These are phyloP conservation scores for Dichomitus squalens DNA, from an alignment of 1,284 basidiomycete genomes.

Conservation along the genomic window DNA sequence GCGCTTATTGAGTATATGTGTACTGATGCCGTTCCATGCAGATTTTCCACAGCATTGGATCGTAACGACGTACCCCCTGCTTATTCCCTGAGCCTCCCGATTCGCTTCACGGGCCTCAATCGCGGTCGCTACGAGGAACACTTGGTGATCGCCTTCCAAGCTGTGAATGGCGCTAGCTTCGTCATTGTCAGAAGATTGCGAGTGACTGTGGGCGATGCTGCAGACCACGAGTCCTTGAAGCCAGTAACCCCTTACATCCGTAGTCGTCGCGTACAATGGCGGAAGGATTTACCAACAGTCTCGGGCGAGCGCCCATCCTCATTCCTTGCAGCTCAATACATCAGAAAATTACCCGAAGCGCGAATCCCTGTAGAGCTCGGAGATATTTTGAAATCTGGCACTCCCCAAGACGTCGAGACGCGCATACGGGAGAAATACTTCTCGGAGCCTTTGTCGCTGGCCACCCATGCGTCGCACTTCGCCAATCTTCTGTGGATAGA, in stretches of 20 bases:
- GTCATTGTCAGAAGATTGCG: conserved; percentile 36
- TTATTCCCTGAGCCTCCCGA: conserved; percentile 20
- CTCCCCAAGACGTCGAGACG: background rate
- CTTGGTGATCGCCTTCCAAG: conserved; percentile 40
- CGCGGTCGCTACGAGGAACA: conserved; percentile 51
- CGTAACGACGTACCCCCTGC: background rate
- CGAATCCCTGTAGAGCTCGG: conserved; percentile 25
- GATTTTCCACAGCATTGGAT: background rate
- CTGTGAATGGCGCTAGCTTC: conserved; percentile 32
- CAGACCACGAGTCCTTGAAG: conserved; percentile 51
- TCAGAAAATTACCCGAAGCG: conserved; percentile 23
- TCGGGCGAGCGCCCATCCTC: conserved; percentile 46
- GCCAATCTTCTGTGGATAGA: conserved; percentile 53
- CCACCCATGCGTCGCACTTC: conserved; percentile 11
- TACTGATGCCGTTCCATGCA: background rate
- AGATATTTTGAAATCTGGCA: background rate
- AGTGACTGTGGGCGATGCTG: conserved; percentile 40
- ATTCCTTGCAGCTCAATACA: conserved; percentile 33
- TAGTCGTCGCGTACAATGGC: conserved; percentile 40
- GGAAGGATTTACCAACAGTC: conserved; percentile 44
- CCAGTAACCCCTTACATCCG: conserved; percentile 57
- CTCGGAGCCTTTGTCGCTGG: background rate
- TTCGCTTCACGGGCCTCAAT: conserved; percentile 39
- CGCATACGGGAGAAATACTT: conserved; percentile 9
- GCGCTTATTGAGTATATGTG: background rate